These are phyloP conservation scores for Xylaria telfairii DNA, from an alignment of 495 filamentous ascomycete species.

Conservation along the genomic window DNA sequence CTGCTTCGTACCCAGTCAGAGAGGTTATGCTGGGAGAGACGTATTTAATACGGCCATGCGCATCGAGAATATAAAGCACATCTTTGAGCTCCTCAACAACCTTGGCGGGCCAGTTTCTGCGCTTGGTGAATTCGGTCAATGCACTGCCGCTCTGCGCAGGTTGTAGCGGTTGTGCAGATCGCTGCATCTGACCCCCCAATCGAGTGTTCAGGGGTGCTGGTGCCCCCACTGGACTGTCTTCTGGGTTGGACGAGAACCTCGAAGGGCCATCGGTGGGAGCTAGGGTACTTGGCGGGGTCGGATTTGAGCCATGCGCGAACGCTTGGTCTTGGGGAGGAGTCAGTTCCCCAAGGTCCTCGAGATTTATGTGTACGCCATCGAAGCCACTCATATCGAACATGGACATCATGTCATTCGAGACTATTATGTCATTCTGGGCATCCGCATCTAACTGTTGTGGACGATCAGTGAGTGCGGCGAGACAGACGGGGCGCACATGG, in stretches of 20 bases:
- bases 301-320: constrained; percentile 30
- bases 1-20: constrained; percentile 77
- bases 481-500: background rate
- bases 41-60: constrained; percentile 82
- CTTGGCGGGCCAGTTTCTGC: constrained; percentile 86
- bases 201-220: constrained; percentile 32
- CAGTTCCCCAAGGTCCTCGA: constrained; percentile 38
- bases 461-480: constrained; percentile 9
- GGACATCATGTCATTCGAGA: constrained; percentile 46
- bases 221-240: constrained; percentile 50
- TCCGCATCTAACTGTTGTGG: constrained; percentile 27
- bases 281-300: constrained; percentile 32
- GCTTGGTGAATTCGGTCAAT: constrained; percentile 81
- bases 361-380: constrained; percentile 47
- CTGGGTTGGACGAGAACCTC: constrained; percentile 34
- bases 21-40: constrained; percentile 77
- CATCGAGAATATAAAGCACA: constrained; percentile 83
- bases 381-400: constrained; percentile 47
- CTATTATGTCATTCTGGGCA: constrained; percentile 39
- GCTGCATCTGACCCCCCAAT: constrained; percentile 25
- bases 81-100: constrained; percentile 91
- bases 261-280: constrained; percentile 32
- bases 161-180: constrained; percentile 46
- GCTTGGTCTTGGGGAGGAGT: constrained; percentile 28
- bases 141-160: constrained; percentile 62